A percentile compares a stretch with the other conserved stretches of the same genome.
These are phyloP conservation scores for Lichtheimia corymbifera DNA, from an alignment of 371 early-diverging fungal genomes.

Conservation along the genomic window DNA sequence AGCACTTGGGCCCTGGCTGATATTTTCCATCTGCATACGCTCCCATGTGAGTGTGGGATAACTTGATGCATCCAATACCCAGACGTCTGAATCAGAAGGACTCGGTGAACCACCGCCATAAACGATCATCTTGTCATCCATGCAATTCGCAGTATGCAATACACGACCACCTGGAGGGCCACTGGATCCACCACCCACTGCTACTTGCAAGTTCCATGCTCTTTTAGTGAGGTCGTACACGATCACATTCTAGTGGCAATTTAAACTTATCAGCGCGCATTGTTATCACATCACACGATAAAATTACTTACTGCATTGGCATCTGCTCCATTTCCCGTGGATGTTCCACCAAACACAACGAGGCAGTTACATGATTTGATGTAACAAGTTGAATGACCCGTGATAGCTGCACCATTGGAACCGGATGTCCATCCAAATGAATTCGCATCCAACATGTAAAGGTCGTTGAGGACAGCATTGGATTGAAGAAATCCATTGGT, in stretches of 20 bases:
- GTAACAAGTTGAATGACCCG: conserved; percentile 48
- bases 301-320: conserved; percentile 28
- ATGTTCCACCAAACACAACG: conserved; percentile 51
- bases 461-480: conserved; percentile 38
- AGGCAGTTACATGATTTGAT: conserved; percentile 40
- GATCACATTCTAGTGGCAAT: conserved; percentile 16
- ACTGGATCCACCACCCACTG: conserved; percentile 16
- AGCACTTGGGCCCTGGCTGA: conserved; percentile 26
- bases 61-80: conserved; percentile 40
- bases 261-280: background rate
- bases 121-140: conserved; percentile 43
- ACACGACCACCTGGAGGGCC: conserved; percentile 39
- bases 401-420: conserved; percentile 42
- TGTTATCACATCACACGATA: background rate
- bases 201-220: conserved; percentile 41
- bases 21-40: conserved; percentile 22
- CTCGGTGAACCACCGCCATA: conserved; percentile 49
- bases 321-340: conserved; percentile 41
- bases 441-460: conserved; percentile 37
- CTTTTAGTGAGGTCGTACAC: conserved; percentile 28
- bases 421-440: conserved; percentile 41
- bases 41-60: conserved; percentile 41
- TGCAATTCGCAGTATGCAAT: conserved; percentile 45
- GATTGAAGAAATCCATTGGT: conserved; percentile 28
- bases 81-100: conserved; percentile 45